A percentile compares a stretch with the other conserved stretches of the same genome.
Evolutionary conservation across 306 rosid species (phyloP).

Genomic region (Vachellia pachyceras): DNA sequence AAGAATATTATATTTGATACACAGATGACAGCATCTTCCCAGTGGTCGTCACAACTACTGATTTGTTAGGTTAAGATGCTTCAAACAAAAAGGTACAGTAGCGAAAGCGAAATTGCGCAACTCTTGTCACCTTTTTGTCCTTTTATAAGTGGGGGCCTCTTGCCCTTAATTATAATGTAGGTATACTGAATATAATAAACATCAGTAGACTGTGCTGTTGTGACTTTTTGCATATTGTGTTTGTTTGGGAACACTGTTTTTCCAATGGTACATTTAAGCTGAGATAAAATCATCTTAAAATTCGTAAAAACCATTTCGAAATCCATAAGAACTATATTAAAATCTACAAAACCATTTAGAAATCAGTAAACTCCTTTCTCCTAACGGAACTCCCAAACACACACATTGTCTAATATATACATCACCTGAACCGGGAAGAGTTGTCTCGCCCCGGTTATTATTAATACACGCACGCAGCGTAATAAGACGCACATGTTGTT

Average conservation of each 20-base stretch:
- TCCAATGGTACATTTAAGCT: no score
- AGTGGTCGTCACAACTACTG: constrained; percentile 24
- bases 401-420: no score
- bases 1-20: neutral
- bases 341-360: no score
- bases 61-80: constrained; percentile 40
- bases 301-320: no score
- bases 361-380: no score
- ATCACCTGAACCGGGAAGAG: constrained; percentile 32
- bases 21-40: constrained; percentile 34
- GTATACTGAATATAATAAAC: constrained; percentile 19
- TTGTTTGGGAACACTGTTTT: no score
- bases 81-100: constrained; percentile 19
- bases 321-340: no score
- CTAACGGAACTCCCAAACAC: no score
- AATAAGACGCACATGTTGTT: neutral
- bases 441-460: constrained; percentile 9
- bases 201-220: constrained; percentile 32
- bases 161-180: neutral
- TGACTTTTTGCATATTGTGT: constrained; percentile 30
- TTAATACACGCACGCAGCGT: neutral
- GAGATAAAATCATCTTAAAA: no score
- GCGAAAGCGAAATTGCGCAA: constrained; percentile 37
- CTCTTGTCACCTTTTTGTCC: constrained; percentile 25
- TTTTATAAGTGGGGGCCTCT: constrained; percentile 40